phyloP scores from a whole-genome alignment of 169 alveolate species.

The Eimeria sp. region DNA sequence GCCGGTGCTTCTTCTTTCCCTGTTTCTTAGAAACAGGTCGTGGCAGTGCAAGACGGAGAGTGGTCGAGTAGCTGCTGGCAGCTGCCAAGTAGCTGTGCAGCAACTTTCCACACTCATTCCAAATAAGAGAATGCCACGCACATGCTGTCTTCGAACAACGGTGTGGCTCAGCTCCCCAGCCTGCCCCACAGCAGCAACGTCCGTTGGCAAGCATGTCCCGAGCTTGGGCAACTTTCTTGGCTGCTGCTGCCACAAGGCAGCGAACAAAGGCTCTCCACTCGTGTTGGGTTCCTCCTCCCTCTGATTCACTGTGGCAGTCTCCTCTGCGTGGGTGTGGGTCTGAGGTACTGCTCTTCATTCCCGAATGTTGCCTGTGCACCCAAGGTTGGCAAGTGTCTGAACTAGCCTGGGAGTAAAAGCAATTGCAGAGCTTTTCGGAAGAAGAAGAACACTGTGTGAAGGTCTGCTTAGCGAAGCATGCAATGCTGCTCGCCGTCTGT shows the following conservation, averaged over 20 bases:
- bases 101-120: slow-evolving; percentile 28
- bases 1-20: not conserved
- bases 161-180: not conserved
- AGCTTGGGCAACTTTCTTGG: not conserved
- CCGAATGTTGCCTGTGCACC: not conserved
- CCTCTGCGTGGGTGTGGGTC: slow-evolving; percentile 8
- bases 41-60: slow-evolving; percentile 48
- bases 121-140: not conserved
- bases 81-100: slow-evolving; percentile 60
- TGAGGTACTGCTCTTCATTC: not conserved
- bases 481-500: slow-evolving; percentile 23
- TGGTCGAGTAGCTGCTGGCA: slow-evolving; percentile 47
- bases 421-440: slow-evolving; percentile 22
- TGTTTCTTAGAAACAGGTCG: not conserved
- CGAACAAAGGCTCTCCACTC: slow-evolving; percentile 35
- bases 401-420: slow-evolving; percentile 16
- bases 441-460: not conserved
- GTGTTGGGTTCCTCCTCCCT: not conserved
- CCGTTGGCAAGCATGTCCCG: not conserved
- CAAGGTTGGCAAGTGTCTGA: not conserved
- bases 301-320: slow-evolving; percentile 5
- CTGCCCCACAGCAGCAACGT: slow-evolving; percentile 9
- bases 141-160: not conserved
- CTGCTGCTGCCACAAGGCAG: not conserved
- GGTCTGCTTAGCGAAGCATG: slow-evolving; percentile 62